Evolutionary conservation across 164 flowering plant genomes (phyloP).

Genomic region (Tinospora cordifolia): DNA sequence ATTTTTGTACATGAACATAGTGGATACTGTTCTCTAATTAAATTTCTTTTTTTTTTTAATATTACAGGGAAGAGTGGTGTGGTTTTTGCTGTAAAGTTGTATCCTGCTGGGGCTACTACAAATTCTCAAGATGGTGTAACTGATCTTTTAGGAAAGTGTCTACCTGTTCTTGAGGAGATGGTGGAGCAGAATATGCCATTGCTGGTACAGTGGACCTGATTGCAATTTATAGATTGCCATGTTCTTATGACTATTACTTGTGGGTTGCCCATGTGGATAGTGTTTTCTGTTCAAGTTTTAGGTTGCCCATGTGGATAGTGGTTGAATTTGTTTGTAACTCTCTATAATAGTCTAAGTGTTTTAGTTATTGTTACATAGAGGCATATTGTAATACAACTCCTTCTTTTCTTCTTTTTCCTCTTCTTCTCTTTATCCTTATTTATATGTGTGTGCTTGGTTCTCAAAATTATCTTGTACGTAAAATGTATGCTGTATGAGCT

Average conservation of each 20-base stretch:
- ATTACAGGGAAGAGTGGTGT: conserved; percentile 74
- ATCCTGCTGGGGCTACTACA: conserved; percentile 99
- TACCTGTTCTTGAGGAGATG: conserved; percentile 91
- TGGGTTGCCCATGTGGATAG: neutral
- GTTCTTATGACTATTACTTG: neutral
- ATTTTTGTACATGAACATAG: neutral
- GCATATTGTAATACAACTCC: neutral
- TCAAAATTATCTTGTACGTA: no score
- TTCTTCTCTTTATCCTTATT: no score
- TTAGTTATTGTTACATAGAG: neutral
- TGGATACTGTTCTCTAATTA: neutral
- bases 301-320: no score
- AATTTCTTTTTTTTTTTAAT: neutral
- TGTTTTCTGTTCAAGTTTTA: neutral
- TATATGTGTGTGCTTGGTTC: no score
- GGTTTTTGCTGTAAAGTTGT: conserved; percentile 80
- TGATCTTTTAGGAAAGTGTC: conserved; percentile 82
- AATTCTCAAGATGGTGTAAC: conserved; percentile 99
- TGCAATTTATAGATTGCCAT: neutral
- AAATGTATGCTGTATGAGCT: no score
- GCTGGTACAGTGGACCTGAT: conserved; percentile 38
- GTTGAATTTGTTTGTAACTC: neutral
- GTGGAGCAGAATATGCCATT: conserved; percentile 82
- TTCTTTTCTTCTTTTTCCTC: no score
- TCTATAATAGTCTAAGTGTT: neutral